phyloP scores from a whole-genome alignment of 2,329 filamentous ascomycete species.

The Zelopaecilomyces penicillatus region DNA sequence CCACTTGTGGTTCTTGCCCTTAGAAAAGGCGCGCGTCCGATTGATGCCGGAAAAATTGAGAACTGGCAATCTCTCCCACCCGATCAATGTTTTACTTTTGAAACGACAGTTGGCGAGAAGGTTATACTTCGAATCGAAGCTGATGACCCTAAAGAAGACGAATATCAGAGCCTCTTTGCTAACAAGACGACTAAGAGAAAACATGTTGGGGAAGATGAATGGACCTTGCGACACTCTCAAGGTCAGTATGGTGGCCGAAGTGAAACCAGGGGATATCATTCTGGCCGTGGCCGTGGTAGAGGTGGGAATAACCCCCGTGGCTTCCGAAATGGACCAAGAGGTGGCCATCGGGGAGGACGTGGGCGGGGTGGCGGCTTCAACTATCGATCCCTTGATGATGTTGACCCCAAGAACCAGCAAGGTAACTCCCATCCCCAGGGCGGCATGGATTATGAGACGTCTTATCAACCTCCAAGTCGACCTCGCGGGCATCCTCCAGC shows the following conservation, averaged over 20 bases:
- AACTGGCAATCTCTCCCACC: constrained; percentile 71
- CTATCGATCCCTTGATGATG: constrained; percentile 63
- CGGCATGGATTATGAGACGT: constrained; percentile 40
- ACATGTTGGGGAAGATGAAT: constrained; percentile 41
- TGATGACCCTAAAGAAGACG: constrained; percentile 53
- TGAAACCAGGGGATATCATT: constrained; percentile 34
- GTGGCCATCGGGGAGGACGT: constrained; percentile 34
- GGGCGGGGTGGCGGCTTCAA: constrained; percentile 42
- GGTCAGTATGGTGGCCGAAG: constrained; percentile 29
- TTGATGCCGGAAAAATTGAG: constrained; percentile 72
- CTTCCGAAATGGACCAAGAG: constrained; percentile 30
- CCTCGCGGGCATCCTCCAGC: constrained; percentile 11
- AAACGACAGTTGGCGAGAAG: constrained; percentile 81
- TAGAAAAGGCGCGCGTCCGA: constrained; percentile 63
- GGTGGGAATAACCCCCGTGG: constrained; percentile 27
- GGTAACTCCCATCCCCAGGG: constrained; percentile 10
- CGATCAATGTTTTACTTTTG: constrained; percentile 66
- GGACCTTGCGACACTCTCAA: constrained; percentile 23
- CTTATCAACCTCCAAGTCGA: constrained; percentile 19
- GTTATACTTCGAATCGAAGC: constrained; percentile 72
- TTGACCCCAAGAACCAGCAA: constrained; percentile 40
- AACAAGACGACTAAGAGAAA: constrained; percentile 54
- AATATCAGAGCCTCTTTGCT: constrained; percentile 54
- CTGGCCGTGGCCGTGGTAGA: constrained; percentile 31
- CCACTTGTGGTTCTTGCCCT: constrained; percentile 79